phyloP scores from a whole-genome alignment of 345 rosid genomes.

The Populus deltoides region DNA sequence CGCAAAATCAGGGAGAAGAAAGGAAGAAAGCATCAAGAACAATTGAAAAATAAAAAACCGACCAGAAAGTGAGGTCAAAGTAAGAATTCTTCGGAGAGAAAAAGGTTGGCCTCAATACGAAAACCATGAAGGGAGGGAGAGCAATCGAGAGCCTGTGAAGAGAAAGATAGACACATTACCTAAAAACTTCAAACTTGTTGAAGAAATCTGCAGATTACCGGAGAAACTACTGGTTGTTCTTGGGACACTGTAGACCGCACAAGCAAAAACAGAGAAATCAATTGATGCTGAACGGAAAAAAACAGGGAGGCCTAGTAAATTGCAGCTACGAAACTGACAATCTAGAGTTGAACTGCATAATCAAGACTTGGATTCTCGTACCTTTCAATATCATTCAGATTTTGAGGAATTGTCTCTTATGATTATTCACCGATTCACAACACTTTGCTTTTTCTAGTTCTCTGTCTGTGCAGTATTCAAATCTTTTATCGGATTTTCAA shows the following conservation, averaged over 20 bases:
- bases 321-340: not conserved
- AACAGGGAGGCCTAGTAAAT: not conserved
- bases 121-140: not conserved
- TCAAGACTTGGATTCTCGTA: conserved; percentile 6
- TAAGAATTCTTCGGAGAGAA: not conserved
- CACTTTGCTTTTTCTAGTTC: conserved; percentile 12
- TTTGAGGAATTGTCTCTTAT: not conserved
- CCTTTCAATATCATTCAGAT: conserved; percentile 20
- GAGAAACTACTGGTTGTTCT: not conserved
- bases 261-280: not conserved
- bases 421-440: conserved; percentile 11
- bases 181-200: not conserved
- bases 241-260: not conserved
- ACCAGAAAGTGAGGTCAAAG: not conserved
- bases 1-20: not conserved
- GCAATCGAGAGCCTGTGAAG: not conserved
- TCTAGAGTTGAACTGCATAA: conserved; percentile 4
- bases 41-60: not conserved
- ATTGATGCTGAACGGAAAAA: not conserved
- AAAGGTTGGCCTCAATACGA: not conserved
- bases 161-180: conserved; percentile 8
- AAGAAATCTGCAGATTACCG: not conserved
- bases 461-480: conserved; percentile 4
- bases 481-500: conserved; percentile 21
- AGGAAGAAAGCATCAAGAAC: not conserved